Evolutionary conservation across 2,329 filamentous ascomycete genomes (phyloP), one percentile per base, ranked within the genome.

Genomic region (Teratosphaeria viscida): DNA sequence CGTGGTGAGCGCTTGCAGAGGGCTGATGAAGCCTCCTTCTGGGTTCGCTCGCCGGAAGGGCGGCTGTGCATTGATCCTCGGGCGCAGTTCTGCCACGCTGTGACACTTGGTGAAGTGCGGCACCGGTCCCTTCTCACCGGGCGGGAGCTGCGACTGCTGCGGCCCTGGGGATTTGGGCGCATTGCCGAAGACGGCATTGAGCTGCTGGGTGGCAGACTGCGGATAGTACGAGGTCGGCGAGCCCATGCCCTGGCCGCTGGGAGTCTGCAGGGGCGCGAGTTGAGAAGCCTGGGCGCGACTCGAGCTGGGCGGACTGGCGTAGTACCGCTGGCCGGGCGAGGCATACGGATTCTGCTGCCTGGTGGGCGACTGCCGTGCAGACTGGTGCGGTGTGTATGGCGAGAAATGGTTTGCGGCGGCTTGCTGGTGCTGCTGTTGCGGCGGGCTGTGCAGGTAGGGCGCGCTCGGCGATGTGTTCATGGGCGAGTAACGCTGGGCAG

Each of bases 11-110:
- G 94, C 92, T 87, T 97, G 92, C 56, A 99, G 82, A 55, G 94
- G 94, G 74, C 94, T 97, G 73, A 99, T 96, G 72, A 99, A 99
- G 55, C 94, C 94, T 57, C 94, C 94, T 72, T 99, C 94, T 1
- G 94, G 94, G 68, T 96, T 95, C 59, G 94, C 94, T 75, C 94
- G 85, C 67, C 94, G 85, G 72, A 95, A 97, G 1, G 90, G 84
- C 58, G 94, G 94, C 72, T 99, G 94, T 23, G 84, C 71, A 74
- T 92, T 96, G 72, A 94, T 85, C 71, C 87, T 89, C 52, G 92
- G 90, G 62, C 87, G 84, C 67, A 99, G 76, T 61, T 97, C 91
- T 58, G 83, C 79, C 29, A 85, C 77, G 29, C 84, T 84, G 62
- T 86, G 82, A 67, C 95, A 81, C 73, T 89, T 92, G 70, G 85